Evolutionary conservation across 441 rosid genomes (phyloP).

Genomic region (Biscutella laevigata): DNA sequence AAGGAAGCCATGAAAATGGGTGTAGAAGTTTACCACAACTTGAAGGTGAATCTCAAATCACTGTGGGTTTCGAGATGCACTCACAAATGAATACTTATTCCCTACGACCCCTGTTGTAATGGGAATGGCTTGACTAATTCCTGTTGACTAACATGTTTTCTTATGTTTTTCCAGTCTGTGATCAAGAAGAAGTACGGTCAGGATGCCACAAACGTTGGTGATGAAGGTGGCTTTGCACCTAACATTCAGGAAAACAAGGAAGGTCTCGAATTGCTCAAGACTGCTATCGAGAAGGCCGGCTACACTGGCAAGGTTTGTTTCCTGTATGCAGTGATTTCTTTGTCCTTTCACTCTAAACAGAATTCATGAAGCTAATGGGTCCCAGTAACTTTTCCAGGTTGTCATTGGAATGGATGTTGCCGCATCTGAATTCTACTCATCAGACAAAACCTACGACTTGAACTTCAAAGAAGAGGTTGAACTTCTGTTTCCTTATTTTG

Average conservation of each 20-base stretch:
- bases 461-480: constrained; percentile 87
- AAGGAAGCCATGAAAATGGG: constrained; percentile 98
- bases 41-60: constrained; percentile 45
- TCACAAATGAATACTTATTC: background rate
- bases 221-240: constrained; percentile 98
- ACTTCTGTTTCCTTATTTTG: background rate
- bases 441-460: constrained; percentile 77
- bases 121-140: background rate
- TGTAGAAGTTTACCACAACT: constrained; percentile 80
- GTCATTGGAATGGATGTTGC: constrained; percentile 99
- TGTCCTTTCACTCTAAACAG: background rate
- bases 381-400: constrained; percentile 36
- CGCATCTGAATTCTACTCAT: constrained; percentile 81
- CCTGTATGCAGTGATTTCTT: background rate
- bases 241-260: constrained; percentile 99
- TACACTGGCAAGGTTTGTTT: constrained; percentile 69
- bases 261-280: constrained; percentile 90
- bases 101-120: no score
- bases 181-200: constrained; percentile 95
- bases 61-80: background rate
- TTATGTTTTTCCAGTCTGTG: constrained; percentile 41
- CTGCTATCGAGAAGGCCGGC: constrained; percentile 91
- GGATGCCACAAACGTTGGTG: constrained; percentile 96
- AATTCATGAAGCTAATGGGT: background rate
- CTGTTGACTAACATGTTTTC: background rate